Percentiles rank a stretch among this genome's conserved stretches.
phyloP scores from a whole-genome alignment of 2,329 filamentous ascomycete species.

The Exophiala spinifera region DNA sequence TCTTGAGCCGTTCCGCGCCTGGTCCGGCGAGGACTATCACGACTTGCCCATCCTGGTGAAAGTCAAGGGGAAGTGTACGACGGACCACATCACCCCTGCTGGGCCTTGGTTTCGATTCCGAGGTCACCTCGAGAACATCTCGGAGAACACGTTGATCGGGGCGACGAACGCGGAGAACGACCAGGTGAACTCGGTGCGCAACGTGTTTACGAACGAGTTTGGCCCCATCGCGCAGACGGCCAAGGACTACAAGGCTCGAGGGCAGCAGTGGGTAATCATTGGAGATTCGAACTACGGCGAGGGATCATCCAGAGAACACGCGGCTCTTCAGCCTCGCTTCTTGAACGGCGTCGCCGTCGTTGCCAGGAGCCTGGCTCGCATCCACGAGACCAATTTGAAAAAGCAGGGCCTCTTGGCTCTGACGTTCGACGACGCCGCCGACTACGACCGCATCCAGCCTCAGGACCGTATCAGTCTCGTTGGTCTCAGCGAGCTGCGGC shows the following conservation, averaged over 20 bases:
- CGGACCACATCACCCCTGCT: conserved; percentile 95
- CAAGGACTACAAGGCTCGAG: conserved; percentile 96
- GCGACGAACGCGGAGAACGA: conserved; percentile 93
- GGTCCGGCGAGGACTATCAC: conserved; percentile 85
- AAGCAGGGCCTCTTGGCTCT: conserved; percentile 99
- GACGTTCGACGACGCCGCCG: conserved; percentile 87
- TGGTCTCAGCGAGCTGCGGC: conserved; percentile 79
- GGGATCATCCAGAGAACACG: conserved; percentile 94
- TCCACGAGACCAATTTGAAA: conserved; percentile 99
- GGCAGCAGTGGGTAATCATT: conserved; percentile 92
- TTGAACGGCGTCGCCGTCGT: conserved; percentile 96
- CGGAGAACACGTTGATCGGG: conserved; percentile 98
- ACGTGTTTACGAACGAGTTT: conserved; percentile 76
- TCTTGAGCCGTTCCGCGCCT: conserved; percentile 76
- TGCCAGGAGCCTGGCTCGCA: conserved; percentile 91
- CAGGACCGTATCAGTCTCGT: conserved; percentile 88
- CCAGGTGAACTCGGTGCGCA: conserved; percentile 96
- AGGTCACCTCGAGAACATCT: conserved; percentile 98
- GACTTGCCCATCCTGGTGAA: conserved; percentile 93
- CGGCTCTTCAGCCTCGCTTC: conserved; percentile 93
- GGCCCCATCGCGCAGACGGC: conserved; percentile 88
- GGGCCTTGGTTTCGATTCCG: conserved; percentile 98
- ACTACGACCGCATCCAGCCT: conserved; percentile 94
- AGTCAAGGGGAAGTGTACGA: conserved; percentile 90
- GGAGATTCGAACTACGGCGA: conserved; percentile 99